Evolutionary conservation across 202 grass and related monocot genomes (phyloP).

Genomic region (Cymbopogon flexuosus): DNA sequence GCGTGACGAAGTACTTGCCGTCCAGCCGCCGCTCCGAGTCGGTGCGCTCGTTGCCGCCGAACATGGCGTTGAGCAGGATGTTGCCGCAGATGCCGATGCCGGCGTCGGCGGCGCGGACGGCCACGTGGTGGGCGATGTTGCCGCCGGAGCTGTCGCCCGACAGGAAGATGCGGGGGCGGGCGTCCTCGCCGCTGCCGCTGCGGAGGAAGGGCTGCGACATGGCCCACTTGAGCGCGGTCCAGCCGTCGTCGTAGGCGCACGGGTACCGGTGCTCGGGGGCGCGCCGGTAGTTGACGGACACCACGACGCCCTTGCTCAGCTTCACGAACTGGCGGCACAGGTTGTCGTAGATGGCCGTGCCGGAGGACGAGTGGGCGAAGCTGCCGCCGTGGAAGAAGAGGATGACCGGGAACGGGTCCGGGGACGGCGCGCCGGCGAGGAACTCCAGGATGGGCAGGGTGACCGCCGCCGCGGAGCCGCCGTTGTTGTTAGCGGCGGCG

Average conservation of each 20-base stretch:
- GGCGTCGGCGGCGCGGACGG: constrained; percentile 55
- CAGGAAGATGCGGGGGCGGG: constrained; percentile 64
- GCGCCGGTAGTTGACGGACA: constrained; percentile 96
- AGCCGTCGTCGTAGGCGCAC: constrained; percentile 91
- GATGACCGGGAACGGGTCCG: constrained; percentile 84
- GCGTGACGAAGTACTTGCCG: constrained; percentile 94
- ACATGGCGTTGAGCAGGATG: constrained; percentile 96
- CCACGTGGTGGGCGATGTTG: constrained; percentile 97
- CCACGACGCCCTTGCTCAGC: constrained; percentile 67
- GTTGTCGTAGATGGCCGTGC: constrained; percentile 75
- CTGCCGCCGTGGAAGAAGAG: constrained; percentile 99
- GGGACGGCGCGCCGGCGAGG: constrained; percentile 47
- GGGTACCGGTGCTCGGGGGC: constrained; percentile 89
- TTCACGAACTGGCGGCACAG: constrained; percentile 83
- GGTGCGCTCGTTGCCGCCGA: constrained; percentile 61
- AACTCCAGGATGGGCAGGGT: constrained; percentile 53
- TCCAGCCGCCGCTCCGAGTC: constrained; percentile 83
- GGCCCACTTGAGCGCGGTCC: constrained; percentile 82
- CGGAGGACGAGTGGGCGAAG: constrained; percentile 81
- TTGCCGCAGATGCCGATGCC: constrained; percentile 71
- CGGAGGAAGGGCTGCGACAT: constrained; percentile 64
- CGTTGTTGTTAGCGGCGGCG: background rate
- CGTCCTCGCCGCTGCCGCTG: constrained; percentile 44
- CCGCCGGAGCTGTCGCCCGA: constrained; percentile 89
- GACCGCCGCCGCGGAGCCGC: constrained; percentile 11